Evolutionary conservation across 2,329 filamentous ascomycete species (phyloP), one percentile per base, ranked within the genome.

Genomic region (Colletotrichum sp.): DNA sequence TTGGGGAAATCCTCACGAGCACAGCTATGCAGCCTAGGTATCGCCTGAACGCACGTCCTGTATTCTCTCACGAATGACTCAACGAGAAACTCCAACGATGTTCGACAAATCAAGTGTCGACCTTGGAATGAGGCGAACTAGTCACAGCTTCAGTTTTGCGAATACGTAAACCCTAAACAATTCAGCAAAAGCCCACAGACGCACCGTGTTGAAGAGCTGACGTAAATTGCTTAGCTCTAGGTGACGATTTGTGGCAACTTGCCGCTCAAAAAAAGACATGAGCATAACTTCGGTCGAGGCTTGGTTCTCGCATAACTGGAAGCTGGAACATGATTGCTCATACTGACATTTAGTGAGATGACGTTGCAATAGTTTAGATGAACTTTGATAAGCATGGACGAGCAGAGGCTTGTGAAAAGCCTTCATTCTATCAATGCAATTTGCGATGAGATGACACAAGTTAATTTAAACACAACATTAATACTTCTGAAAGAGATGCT

Each of bases 11-110:
- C 6, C 64, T 26, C 24, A 24, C 43, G 43, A 67, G 48, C n/a
- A 58, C 7, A 30, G 28, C 48, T 55, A 56, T 21, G 26, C 64
- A 14, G 14, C n/a, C n/a, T 10, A n/a, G 2, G 16, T n/a, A 56
- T 26, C 43, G 30, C 14, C 43, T 36, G 21, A 34, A 36, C 64
- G 64, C 48, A 67, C 64, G 64, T 67, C 64, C 64, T 26, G 16
- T 21, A 26, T 4, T 56, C 43, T 55, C 9, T 32, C 13, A n/a
- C 9, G 38, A 56, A 58, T 58, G 48, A 67, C 48, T 67, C 30
- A 21, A 67, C 34, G n/a, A 63, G 34, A 26, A 43, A 21, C 8
- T 12, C 6, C 32, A 16, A n/a, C 18, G 14, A 21, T 28, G 10
- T 36, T 58, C 16, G 24, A 26, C 21, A 58, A 58, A 26, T 30